phyloP scores from a whole-genome alignment of 768 basidiomycete species.

The Filobasidium floriforme region DNA sequence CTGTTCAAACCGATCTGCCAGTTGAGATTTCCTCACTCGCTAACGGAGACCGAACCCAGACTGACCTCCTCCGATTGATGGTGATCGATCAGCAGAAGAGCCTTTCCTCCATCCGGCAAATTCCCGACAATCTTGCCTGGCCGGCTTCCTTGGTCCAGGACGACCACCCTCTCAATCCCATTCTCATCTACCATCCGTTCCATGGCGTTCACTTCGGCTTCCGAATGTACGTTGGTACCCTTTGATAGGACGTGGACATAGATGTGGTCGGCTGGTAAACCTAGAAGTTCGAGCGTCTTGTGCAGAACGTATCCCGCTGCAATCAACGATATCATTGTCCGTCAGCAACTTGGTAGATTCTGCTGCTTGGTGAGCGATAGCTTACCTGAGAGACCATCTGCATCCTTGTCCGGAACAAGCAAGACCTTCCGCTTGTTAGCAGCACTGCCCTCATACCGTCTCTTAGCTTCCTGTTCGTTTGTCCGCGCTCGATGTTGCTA shows the following conservation, averaged over 20 bases:
- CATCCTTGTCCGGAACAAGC: constrained; percentile 51
- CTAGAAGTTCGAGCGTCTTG: constrained; percentile 46
- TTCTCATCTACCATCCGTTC: constrained; percentile 25
- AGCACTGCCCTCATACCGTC: constrained; percentile 20
- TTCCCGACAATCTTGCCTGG: constrained; percentile 44
- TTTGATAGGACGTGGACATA: constrained; percentile 48
- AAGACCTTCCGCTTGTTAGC: constrained; percentile 34
- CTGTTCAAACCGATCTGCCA: not conserved
- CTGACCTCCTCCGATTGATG: constrained; percentile 47
- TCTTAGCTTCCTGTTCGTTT: not conserved
- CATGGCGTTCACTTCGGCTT: constrained; percentile 42
- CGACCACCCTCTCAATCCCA: constrained; percentile 44
- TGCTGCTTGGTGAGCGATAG: not conserved
- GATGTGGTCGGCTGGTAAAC: constrained; percentile 41
- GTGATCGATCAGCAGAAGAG: constrained; percentile 51
- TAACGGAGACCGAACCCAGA: no score
- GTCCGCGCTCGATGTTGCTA: not conserved
- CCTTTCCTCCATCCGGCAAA: constrained; percentile 22
- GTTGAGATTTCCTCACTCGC: no score
- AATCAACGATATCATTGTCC: not conserved
- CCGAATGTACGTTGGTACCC: constrained; percentile 48
- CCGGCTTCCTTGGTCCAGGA: constrained; percentile 51
- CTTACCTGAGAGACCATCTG: constrained; percentile 43
- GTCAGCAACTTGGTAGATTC: not conserved
- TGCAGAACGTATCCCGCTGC: constrained; percentile 46